Evolutionary conservation across 306 rosid genomes (phyloP), one percentile per base, ranked within the genome.

Genomic region (Ammopiptanthus mongolicus): DNA sequence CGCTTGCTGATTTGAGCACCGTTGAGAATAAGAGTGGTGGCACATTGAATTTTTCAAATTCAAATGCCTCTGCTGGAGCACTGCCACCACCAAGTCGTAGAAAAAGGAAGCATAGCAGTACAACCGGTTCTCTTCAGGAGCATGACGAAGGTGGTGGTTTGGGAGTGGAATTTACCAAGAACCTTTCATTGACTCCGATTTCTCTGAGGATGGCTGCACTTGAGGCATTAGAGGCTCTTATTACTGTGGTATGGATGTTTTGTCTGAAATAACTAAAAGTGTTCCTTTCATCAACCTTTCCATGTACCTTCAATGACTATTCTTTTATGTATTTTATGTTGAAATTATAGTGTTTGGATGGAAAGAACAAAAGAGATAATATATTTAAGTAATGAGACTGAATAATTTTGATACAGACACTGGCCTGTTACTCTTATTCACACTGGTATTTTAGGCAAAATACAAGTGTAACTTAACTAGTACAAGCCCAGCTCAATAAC

Each of bases 181-280:
- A 59, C 71, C 25, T 9, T 51, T 11, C 53, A 5, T 39, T 41
- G 15, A 70, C 85, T 63, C 89, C 91, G 69, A 73, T 90, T 62
- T 75, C 87, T 47, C 67, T 91, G 83, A 84, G 86, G 88, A 85
- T 91, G 78, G 98, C 98, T 37, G 97, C 96, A 64, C 90, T 95
- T 19, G 91, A 90, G 81, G 84, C 97, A 34, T 84, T 95, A 44
- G 93, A 95, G 82, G 84, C 93, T 60, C 93, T 91, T 75, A 63
- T 90, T 44, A 88, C 84, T 22, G 89, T 88, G 96, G 98, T 95
- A 86, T 59, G 91, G 42, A 44, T 72, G 56, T 64, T 66, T 15
- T 46, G 46, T 61, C 19, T 44, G 67, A 65, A 65, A 58, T 56
- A 14, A 70, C 41, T 69, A 25, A 1, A 25, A 19, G 3, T 75